Evolutionary conservation across 2,329 filamentous ascomycete genomes (phyloP).

Genomic region (Talaromyces sp.): DNA sequence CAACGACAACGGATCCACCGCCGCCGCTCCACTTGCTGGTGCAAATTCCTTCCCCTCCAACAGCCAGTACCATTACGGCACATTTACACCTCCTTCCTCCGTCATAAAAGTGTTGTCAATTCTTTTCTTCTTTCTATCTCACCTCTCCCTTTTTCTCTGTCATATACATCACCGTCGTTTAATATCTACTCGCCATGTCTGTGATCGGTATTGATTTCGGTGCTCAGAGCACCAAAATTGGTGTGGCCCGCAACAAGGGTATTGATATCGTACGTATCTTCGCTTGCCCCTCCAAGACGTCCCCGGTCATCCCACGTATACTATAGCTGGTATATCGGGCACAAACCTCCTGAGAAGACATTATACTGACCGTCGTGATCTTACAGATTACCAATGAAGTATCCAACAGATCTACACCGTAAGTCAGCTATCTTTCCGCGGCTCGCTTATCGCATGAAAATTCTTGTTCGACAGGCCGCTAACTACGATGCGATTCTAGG

Average conservation of each 20-base stretch:
- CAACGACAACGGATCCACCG: constrained; percentile 25
- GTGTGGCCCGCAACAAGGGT: constrained; percentile 95
- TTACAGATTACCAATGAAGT: constrained; percentile 96
- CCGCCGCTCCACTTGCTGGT: constrained; percentile 32
- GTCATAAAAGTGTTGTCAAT: constrained; percentile 3
- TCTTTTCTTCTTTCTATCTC: constrained; percentile 11
- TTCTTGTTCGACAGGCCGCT: constrained; percentile 4
- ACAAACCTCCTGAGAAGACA: neutral
- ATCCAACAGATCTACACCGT: constrained; percentile 97
- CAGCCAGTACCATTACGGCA: neutral
- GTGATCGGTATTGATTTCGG: constrained; percentile 87
- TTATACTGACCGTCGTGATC: neutral
- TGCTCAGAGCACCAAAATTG: constrained; percentile 93
- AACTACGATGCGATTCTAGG: constrained; percentile 44
- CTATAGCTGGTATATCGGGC: neutral
- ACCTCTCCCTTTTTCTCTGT: constrained; percentile 6
- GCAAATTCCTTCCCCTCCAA: constrained; percentile 37
- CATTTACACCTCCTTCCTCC: constrained; percentile 1
- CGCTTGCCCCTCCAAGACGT: constrained; percentile 22
- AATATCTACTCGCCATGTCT: constrained; percentile 44
- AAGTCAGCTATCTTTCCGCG: constrained; percentile 49
- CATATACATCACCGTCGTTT: constrained; percentile 20
- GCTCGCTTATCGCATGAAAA: constrained; percentile 5
- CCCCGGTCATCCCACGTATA: constrained; percentile 18
- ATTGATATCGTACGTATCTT: constrained; percentile 86